Evolutionary conservation across 106 monocot species (phyloP), one percentile per base, ranked within the genome.

Genomic region (Acorus calamus): DNA sequence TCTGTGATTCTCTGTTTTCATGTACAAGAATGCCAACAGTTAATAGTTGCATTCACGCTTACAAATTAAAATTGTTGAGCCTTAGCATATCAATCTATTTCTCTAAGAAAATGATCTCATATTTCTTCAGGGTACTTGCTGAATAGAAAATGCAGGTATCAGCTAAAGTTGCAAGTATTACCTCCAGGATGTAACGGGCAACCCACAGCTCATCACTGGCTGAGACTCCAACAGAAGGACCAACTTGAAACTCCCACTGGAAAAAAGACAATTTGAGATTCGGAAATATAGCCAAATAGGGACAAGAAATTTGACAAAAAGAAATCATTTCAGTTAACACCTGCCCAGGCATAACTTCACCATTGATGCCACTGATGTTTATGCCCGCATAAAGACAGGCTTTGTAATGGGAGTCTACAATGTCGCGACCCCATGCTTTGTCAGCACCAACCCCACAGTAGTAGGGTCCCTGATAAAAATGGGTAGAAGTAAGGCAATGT

Each of bases 241-340:
- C 92, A 63, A 93, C 85, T 88, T 93, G 92, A 63, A 87, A 93
- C 65, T 93, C 92, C 92, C 92, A 93, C 88, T 93, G 47, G 6
- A 28, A 28, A 28, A 28, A 28, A 28, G n/a, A 28, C 28, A 28
- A 28, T 28, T 28, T 28, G 1, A 28, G 28, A 28, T 28, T 28
- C 1, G 28, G 28, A 28, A 28, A 28, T 28, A 28, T 28, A 28
- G 28, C 59, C 8, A 42, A 50, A 4, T 52, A n/a, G 56, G 49
- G 14, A 48, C 7, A 14, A 57, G 10, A 8, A 62, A 47, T 10
- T 2, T 45, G 12, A 9, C 44, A 42, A 6, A 42, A 58, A 56
- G n/a, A 65, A 9, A 56, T 8, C 49, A 51, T 65, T 3, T 43
- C 2, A 45, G 5, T 44, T 4, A 9, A 62, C 69, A 83, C 87